Base-by-base conservation (phyloP, 495 filamentous ascomycete genomes). In the Xylaria intraflava region DNA sequence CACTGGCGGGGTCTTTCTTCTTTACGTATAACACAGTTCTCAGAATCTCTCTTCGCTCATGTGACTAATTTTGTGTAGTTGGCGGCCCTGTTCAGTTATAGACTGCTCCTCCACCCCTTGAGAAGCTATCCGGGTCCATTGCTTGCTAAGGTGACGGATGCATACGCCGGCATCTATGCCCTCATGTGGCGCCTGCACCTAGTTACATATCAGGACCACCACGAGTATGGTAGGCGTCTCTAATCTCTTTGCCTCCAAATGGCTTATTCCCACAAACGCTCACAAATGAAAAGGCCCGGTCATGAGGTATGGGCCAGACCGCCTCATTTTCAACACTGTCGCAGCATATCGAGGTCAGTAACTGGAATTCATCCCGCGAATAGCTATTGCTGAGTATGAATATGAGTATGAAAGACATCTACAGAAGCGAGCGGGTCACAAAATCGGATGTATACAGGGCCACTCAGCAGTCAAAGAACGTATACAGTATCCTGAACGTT, bases 361-460 rank as follows among this genome's bases (percentile, higher is more conserved):
- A 17, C 5, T 2, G 10, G 19, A 14, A 4, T 5, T 11, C 12
- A 10, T 14, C 23, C 6, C 19, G 17, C 1, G 11, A 20, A 39
- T 39, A 39, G 17, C n/a, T 17, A 27, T 3, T 30, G 11, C 9
- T 22, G 2, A 10, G 3, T 11, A 2, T 57, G n/a, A n/a, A n/a
- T n/a, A n/a, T 74, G 73, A 53, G 66, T 64, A 12, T 59, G 59
- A 57, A 6, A 48, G 57, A 69, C 17, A 79, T 79, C 40, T 72
- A 77, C n/a, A 59, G 62, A 44, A 81, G 79, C 59, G 66, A 70
- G 0, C 49, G 70, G 27, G 75, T 78, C 46, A 78, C 78, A 55
- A 61, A 56, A 17, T 68, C 69, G 1, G 72, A 55, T 11, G 47
- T 43, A 3, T 55, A 59, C 17, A 5, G 5, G 8, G 22, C 36